These are phyloP conservation scores for Salinomyces thailandicus DNA, from an alignment of 2,329 filamentous ascomycete genomes.

Conservation along the genomic window DNA sequence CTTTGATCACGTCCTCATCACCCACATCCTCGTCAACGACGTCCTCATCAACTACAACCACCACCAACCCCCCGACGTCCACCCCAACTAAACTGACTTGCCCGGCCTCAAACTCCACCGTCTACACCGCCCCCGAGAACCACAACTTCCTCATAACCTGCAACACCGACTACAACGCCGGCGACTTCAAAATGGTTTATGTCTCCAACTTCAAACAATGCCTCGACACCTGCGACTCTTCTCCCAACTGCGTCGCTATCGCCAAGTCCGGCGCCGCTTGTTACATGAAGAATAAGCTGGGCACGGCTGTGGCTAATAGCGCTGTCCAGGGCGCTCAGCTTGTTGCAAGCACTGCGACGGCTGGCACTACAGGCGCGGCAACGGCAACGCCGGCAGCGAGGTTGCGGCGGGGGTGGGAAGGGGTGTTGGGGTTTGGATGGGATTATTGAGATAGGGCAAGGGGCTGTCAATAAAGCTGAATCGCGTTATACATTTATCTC, in stretches of 20 bases:
- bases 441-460: no score
- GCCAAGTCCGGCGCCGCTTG: conserved; percentile 20
- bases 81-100: conserved; percentile 9
- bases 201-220: conserved; percentile 16
- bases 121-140: conserved; percentile 7
- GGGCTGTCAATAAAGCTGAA: no score
- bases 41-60: background rate
- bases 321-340: conserved; percentile 18
- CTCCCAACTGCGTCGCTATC: conserved; percentile 20
- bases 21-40: background rate
- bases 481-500: no score
- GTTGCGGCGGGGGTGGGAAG: no score
- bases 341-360: conserved; percentile 7
- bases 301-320: conserved; percentile 7
- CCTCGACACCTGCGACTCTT: conserved; percentile 18
- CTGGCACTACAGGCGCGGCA: background rate
- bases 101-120: conserved; percentile 11
- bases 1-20: background rate
- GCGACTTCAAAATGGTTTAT: conserved; percentile 14
- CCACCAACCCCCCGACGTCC: background rate
- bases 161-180: conserved; percentile 18
- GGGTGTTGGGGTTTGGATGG: no score
- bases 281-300: conserved; percentile 22
- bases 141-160: conserved; percentile 16
- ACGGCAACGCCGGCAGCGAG: background rate